These are phyloP conservation scores for Trichoderma sp. DNA, from an alignment of 2,329 filamentous ascomycete genomes.

Conservation along the genomic window DNA sequence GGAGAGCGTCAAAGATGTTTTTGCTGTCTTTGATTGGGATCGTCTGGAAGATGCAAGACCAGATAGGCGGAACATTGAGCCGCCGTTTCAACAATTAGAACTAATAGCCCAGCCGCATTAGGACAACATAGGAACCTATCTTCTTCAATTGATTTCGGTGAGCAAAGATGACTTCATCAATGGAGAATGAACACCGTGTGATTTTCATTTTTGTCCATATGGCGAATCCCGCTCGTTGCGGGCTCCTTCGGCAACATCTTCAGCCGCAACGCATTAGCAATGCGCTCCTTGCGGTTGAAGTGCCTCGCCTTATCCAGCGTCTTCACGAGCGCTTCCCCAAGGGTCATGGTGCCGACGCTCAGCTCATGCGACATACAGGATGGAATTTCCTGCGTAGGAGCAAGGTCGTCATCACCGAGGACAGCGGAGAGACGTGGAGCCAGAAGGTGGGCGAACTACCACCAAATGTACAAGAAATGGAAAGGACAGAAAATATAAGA, in stretches of 20 bases:
- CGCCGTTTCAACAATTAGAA: too few species aligned
- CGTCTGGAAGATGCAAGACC: too few species aligned
- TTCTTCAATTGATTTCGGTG: too few species aligned
- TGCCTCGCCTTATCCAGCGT: constrained; percentile 63
- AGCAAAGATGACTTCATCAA: too few species aligned
- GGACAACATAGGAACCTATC: too few species aligned
- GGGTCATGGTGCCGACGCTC: constrained; percentile 45
- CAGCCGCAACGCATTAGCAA: constrained; percentile 75
- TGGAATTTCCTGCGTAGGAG: constrained; percentile 71
- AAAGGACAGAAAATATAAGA: too few species aligned
- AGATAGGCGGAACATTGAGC: too few species aligned
- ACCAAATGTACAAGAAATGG: constrained; percentile 84
- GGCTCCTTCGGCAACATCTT: constrained; percentile 86
- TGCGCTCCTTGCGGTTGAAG: constrained; percentile 64
- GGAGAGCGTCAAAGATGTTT: not conserved
- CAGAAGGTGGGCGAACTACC: constrained; percentile 81
- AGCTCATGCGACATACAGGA: constrained; percentile 65
- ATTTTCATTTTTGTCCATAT: too few species aligned
- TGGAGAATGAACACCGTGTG: too few species aligned
- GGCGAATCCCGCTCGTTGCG: constrained; percentile 72
- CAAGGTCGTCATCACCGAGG: constrained; percentile 68
- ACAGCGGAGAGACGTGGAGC: constrained; percentile 63
- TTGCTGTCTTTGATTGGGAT: not conserved
- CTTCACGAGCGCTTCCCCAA: constrained; percentile 58
- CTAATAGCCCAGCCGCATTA: too few species aligned